phyloP scores from a whole-genome alignment of 1,284 basidiomycete genomes.

The Trichosporon ovoides region DNA sequence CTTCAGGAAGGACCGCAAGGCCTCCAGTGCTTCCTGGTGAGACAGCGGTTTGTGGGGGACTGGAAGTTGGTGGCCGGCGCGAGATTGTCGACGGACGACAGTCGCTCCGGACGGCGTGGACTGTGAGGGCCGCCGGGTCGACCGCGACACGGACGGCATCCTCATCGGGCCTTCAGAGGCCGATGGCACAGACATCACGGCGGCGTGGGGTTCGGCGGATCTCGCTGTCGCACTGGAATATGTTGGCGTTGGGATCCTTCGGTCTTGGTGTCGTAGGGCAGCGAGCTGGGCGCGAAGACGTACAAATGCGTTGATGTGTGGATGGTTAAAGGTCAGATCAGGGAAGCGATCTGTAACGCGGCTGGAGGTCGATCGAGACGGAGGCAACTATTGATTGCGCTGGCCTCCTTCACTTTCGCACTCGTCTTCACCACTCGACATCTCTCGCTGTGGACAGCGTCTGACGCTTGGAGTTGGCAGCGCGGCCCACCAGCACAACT shows the following conservation, averaged over 20 bases:
- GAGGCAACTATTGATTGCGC: conserved; percentile 1
- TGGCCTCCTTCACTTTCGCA: background rate
- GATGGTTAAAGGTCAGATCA: background rate
- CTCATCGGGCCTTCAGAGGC: conserved; percentile 6
- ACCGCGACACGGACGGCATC: conserved; percentile 17
- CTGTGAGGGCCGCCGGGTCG: conserved; percentile 17
- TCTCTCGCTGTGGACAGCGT: no score
- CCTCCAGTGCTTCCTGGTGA: conserved; percentile 68
- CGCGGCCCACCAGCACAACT: no score
- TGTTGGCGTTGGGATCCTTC: background rate
- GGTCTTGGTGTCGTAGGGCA: background rate
- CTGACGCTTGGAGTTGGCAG: no score
- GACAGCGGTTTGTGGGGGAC: conserved; percentile 29
- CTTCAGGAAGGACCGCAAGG: conserved; percentile 77
- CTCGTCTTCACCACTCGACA: background rate
- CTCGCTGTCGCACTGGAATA: no score
- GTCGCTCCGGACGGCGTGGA: conserved; percentile 10
- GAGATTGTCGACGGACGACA: conserved; percentile 37
- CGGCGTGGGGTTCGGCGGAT: background rate
- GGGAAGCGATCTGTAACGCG: conserved; percentile 11
- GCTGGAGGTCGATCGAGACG: conserved; percentile 1
- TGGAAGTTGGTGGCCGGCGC: conserved; percentile 38
- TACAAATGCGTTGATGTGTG: background rate
- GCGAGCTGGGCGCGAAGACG: background rate
- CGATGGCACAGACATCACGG: background rate